phyloP scores from a whole-genome alignment of 139 green algal species.

The Tetradesmus lagerheimii region DNA sequence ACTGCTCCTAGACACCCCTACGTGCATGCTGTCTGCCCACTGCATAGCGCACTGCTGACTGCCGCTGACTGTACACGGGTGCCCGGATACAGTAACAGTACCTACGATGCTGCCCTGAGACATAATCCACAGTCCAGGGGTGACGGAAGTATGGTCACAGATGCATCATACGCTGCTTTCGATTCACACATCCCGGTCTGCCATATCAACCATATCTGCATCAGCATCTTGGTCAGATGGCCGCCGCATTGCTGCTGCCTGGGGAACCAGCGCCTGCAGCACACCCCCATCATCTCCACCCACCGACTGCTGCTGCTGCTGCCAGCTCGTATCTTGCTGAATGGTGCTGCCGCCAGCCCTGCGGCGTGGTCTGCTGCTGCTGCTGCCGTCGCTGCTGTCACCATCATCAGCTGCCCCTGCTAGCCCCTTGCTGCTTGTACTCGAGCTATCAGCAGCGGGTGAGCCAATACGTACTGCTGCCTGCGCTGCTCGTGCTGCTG shows the following conservation, averaged over 20 bases:
- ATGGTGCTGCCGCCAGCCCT: slow-evolving; percentile 2
- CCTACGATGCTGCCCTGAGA: too few relatives aligned
- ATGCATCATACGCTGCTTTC: neutral
- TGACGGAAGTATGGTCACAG: neutral
- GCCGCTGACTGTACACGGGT: neutral
- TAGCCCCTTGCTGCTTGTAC: slow-evolving; percentile 26
- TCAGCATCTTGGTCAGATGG: slow-evolving; percentile 18
- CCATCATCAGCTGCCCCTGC: slow-evolving; percentile 22
- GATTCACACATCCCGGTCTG: slow-evolving; percentile 30
- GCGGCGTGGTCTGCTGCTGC: slow-evolving; percentile 19
- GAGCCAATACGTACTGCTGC: neutral
- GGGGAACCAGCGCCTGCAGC: neutral
- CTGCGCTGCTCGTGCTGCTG: neutral
- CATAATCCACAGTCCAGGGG: too few relatives aligned
- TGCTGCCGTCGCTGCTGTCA: slow-evolving; percentile 44
- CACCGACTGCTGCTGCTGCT: neutral
- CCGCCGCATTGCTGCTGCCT: slow-evolving; percentile 12
- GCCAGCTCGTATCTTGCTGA: neutral
- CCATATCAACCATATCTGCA: slow-evolving; percentile 42
- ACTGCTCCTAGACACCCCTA: too few relatives aligned
- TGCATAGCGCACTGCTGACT: too few relatives aligned
- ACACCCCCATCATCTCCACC: neutral
- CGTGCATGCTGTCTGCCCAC: too few relatives aligned
- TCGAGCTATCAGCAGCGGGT: neutral
- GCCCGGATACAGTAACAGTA: too few relatives aligned